phyloP scores from a whole-genome alignment of 164 flowering plant species.

The Vitis amurensis region DNA sequence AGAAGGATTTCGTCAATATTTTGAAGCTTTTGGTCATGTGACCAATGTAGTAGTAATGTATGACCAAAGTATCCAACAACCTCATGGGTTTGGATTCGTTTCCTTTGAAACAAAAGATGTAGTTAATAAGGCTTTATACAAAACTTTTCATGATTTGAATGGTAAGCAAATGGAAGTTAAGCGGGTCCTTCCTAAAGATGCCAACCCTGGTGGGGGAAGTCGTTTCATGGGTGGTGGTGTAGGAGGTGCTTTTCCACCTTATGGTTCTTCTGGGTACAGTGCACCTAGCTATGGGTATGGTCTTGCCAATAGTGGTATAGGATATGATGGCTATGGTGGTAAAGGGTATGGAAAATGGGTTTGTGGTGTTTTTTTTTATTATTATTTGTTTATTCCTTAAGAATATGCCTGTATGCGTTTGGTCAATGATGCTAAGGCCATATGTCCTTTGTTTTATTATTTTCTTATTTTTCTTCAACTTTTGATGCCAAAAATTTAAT shows the following conservation, averaged over 20 bases:
- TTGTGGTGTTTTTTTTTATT: too few relatives aligned
- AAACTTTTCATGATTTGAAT: too few relatives aligned
- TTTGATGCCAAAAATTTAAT: too few relatives aligned
- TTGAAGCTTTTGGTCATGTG: too few relatives aligned
- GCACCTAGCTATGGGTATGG: slow-evolving; percentile 80
- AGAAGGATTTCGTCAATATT: slow-evolving; percentile 11
- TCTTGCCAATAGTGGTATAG: slow-evolving; percentile 69
- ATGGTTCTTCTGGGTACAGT: slow-evolving; percentile 79
- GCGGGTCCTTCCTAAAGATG: slow-evolving; percentile 87
- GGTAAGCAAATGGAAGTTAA: slow-evolving; percentile 77
- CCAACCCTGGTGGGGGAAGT: slow-evolving; percentile 57
- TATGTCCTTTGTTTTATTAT: too few relatives aligned
- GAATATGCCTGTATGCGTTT: too few relatives aligned
- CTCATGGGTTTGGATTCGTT: slow-evolving; percentile 87
- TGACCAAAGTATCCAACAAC: slow-evolving; percentile 54
- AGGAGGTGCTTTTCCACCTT: slow-evolving; percentile 73
- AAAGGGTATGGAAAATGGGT: too few relatives aligned
- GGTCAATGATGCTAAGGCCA: too few relatives aligned
- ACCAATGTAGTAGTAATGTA: too few relatives aligned
- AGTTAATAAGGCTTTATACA: slow-evolving; percentile 51
- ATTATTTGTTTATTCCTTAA: too few relatives aligned
- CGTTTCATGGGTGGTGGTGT: slow-evolving; percentile 56
- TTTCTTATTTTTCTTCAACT: too few relatives aligned
- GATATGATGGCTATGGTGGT: slow-evolving; percentile 1
- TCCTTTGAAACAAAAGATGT: slow-evolving; percentile 84